Conservation (phyloP, 768 basidiomycete genomes). For the Russula griseocarnosa region DNA sequence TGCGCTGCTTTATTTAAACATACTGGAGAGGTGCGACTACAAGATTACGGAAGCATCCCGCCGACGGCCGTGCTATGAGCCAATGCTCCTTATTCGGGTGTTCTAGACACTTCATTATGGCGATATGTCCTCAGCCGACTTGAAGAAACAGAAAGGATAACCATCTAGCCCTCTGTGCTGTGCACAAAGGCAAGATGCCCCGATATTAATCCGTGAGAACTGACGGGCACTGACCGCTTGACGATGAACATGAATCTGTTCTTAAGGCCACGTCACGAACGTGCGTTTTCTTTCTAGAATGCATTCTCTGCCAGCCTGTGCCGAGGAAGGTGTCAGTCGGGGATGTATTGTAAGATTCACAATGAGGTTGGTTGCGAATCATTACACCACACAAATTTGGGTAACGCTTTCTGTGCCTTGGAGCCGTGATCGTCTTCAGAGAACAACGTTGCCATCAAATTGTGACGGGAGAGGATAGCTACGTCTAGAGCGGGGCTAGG, state of each 20-base stretch:
- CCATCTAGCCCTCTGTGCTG: neutral
- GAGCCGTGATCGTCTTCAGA: neutral
- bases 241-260: neutral
- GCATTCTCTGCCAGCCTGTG: neutral
- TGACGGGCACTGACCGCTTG: no score
- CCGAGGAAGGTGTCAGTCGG: neutral
- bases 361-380: conserved; percentile 1
- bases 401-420: neutral
- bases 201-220: conserved; percentile 1
- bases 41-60: neutral
- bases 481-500: neutral
- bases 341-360: neutral
- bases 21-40: neutral
- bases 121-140: neutral
- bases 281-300: neutral
- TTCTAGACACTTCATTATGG: neutral
- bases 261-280: conserved; percentile 10
- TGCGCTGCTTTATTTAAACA: neutral
- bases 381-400: neutral
- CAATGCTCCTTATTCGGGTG: neutral
- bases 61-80: neutral
- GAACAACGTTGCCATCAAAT: no score
- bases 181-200: neutral
- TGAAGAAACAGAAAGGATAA: neutral
- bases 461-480: neutral